Conservation (phyloP, 306 rosid species). For the Cajanus cajan region DNA sequence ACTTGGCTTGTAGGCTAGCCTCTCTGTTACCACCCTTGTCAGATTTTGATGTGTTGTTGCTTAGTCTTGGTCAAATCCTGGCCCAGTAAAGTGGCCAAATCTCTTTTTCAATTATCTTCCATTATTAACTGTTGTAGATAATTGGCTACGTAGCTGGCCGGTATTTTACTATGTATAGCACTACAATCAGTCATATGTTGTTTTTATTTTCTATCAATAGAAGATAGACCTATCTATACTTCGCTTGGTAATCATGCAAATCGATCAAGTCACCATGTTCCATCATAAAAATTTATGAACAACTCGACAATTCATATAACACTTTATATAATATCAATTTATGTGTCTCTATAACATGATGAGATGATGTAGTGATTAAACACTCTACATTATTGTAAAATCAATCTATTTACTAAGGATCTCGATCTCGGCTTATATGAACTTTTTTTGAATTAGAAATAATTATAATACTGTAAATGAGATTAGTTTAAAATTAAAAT, state of each 20-base stretch:
- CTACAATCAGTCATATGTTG: neutral
- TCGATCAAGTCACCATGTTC: neutral
- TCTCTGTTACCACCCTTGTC: conserved; percentile 23
- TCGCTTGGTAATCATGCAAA: neutral
- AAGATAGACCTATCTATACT: neutral
- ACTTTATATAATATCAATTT: too few relatives aligned
- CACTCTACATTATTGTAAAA: too few relatives aligned
- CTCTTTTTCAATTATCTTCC: conserved; percentile 13
- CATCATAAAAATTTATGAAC: neutral
- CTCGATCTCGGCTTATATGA: too few relatives aligned
- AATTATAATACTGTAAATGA: too few relatives aligned
- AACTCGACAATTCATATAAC: too few relatives aligned
- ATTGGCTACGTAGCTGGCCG: neutral
- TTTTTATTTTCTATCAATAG: neutral
- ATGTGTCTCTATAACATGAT: too few relatives aligned
- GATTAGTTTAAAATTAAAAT: too few relatives aligned
- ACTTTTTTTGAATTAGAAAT: too few relatives aligned
- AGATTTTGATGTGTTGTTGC: conserved; percentile 33
- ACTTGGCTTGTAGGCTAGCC: neutral
- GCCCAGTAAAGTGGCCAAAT: neutral
- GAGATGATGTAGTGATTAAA: too few relatives aligned
- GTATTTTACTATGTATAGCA: neutral
- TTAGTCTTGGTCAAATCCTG: conserved; percentile 36
- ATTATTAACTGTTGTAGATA: neutral
- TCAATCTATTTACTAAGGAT: too few relatives aligned